Evolutionary conservation across 345 rosid species (phyloP).

Genomic region (Crucihimalaya himalaica): DNA sequence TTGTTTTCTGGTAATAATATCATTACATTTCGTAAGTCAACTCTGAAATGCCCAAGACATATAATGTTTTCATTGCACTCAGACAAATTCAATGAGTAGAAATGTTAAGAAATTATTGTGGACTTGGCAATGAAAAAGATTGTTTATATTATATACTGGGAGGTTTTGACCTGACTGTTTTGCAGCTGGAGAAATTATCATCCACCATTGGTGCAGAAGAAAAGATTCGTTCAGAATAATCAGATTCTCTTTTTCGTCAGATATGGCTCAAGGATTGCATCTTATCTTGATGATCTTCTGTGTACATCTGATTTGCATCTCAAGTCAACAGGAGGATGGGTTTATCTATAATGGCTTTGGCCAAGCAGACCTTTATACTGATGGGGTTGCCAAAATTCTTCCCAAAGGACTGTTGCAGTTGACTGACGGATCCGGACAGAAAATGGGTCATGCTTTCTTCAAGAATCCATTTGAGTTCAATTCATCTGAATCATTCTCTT

Average conservation of each 20-base stretch:
- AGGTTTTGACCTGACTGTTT: slow-evolving; percentile 11
- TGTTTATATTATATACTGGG: slow-evolving; percentile 4
- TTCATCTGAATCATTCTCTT: slow-evolving; percentile 32
- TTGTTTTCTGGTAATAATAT: slow-evolving; percentile 2
- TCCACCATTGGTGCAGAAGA: slow-evolving; percentile 6
- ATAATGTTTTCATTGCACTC: not conserved
- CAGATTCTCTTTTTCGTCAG: not conserved
- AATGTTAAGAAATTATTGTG: slow-evolving; percentile 1
- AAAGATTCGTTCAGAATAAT: slow-evolving; percentile 11
- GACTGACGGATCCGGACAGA: slow-evolving; percentile 44
- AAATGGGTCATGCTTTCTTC: slow-evolving; percentile 51
- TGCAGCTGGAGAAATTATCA: slow-evolving; percentile 8
- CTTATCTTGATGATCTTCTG: slow-evolving; percentile 25
- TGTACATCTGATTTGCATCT: slow-evolving; percentile 27
- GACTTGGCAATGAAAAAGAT: slow-evolving; percentile 18
- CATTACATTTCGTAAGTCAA: slow-evolving; percentile 23
- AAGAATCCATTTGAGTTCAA: slow-evolving; percentile 41
- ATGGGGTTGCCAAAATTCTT: slow-evolving; percentile 44
- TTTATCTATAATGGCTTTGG: slow-evolving; percentile 48
- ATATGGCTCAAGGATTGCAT: slow-evolving; percentile 24
- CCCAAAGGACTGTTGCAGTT: slow-evolving; percentile 51
- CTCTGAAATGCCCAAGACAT: slow-evolving; percentile 7
- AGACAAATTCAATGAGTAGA: not conserved
- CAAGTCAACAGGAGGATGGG: slow-evolving; percentile 29
- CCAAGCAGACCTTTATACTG: slow-evolving; percentile 40